These are phyloP conservation scores for Orychophragmus violaceus DNA, from an alignment of 345 rosid genomes.

Conservation along the genomic window DNA sequence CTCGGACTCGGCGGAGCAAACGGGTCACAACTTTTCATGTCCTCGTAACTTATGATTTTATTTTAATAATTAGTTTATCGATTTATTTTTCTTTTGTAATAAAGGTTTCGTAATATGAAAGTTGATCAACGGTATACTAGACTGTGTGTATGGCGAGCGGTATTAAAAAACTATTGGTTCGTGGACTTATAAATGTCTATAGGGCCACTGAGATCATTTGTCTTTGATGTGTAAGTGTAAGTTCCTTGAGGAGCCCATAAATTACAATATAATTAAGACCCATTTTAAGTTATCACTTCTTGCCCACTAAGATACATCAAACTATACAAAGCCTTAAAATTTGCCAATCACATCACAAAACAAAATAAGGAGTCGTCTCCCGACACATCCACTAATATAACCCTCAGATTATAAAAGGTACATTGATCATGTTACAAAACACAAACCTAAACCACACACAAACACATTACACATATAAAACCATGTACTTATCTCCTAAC, in stretches of 20 bases:
- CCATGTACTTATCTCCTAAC: not conserved
- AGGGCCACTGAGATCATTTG: not conserved
- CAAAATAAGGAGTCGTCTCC: not conserved
- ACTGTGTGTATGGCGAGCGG: no score
- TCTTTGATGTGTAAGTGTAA: not conserved
- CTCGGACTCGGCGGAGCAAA: constrained; percentile 34
- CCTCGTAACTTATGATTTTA: constrained; percentile 18
- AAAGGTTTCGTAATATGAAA: constrained; percentile 13
- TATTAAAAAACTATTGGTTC: no score
- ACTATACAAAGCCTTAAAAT: not conserved
- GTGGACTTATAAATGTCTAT: not conserved
- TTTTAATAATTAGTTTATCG: not conserved
- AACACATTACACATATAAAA: constrained; percentile 9
- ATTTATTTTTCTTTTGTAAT: not conserved
- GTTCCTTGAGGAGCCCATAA: not conserved
- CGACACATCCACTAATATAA: not conserved
- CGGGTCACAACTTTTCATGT: constrained; percentile 34
- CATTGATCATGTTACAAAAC: not conserved
- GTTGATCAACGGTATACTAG: no score
- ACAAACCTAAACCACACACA: not conserved
- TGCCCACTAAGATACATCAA: not conserved
- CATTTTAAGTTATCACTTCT: not conserved
- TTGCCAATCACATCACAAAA: not conserved
- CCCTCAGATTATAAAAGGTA: not conserved
- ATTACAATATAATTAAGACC: not conserved